Base-by-base conservation (phyloP, 1,284 basidiomycete genomes). In the Malassezia caprae region DNA sequence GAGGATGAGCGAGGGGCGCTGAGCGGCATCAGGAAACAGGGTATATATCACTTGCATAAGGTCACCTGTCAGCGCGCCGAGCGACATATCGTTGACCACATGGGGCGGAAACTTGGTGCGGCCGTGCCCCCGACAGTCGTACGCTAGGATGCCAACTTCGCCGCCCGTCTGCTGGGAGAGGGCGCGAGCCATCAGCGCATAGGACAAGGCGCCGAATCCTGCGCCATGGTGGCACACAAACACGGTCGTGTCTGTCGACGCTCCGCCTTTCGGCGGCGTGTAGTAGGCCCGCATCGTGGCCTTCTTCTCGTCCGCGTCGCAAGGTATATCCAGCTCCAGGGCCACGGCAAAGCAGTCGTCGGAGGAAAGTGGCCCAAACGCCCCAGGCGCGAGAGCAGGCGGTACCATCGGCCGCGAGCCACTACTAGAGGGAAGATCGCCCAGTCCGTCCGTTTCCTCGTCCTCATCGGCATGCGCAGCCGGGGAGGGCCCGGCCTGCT, bases 221-320 rank as follows among this genome's bases (percentile, higher is more conserved):
- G 88, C 93, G 0, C 94, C 93, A 66, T 98, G 93, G 69, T 96
- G 90, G 74, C 88, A 88, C 2, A 96, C 80, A 68, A 96, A 82
- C 2, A 93, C 82, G 0, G 84, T 83, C 8, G 78, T 79, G 51
- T 26, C 59, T 4, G 13, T 11, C 59, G 53, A 45, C 15, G 23
- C 41, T 17, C 23, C 30, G 8, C 34, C 32, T 12, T 45, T 45
- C 1, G 69, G 70, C 7, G 70, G 67, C 4, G 72, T 71, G 51
- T 67, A 72, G 61, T 74, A 74, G 21, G 67, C 31, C 78, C 80
- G 21, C 81, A 81, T 26, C 0, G 56, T 58, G 7, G 60, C 65
- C 19, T 15, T 46, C 27, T 24, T n/a, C 2, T 30, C 41, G n/a
- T 51, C 50, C 8, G 27, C 47, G 3, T 13, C 15, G 2, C 60